Conservation (phyloP, 495 filamentous ascomycete species). For the Penicillium daleae region DNA sequence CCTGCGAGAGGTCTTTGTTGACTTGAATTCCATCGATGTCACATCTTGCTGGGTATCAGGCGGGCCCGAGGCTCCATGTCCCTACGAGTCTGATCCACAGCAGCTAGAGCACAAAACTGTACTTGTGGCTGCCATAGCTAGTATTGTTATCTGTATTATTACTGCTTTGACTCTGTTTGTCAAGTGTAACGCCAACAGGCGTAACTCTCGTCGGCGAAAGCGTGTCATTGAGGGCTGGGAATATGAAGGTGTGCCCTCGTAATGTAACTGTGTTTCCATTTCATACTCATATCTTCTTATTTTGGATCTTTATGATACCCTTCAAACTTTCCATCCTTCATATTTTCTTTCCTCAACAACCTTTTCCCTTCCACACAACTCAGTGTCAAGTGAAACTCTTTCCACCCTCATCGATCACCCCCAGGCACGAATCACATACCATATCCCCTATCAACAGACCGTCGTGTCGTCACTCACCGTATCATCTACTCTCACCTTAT, state of each 20-base stretch:
- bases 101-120: slow-evolving; percentile 49
- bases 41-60: slow-evolving; percentile 62
- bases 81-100: slow-evolving; percentile 49
- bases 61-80: slow-evolving; percentile 54
- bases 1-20: slow-evolving; percentile 52
- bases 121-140: slow-evolving; percentile 62
- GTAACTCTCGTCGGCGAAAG: slow-evolving; percentile 53
- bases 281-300: neutral
- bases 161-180: slow-evolving; percentile 63
- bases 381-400: too few species aligned
- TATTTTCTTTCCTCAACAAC: too few species aligned
- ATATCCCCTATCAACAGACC: too few species aligned
- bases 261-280: neutral
- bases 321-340: too few species aligned
- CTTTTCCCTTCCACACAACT: too few species aligned
- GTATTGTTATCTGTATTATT: slow-evolving; percentile 61
- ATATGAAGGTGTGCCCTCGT: slow-evolving; percentile 69
- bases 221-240: slow-evolving; percentile 62
- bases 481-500: too few species aligned
- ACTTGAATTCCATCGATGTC: slow-evolving; percentile 61
- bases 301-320: slow-evolving; percentile 8
- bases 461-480: too few species aligned
- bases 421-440: too few species aligned
- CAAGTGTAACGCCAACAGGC: slow-evolving; percentile 64
- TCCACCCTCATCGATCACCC: too few species aligned